phyloP scores from a whole-genome alignment of 2,329 filamentous ascomycete genomes.

The Emergomyces africanus region DNA sequence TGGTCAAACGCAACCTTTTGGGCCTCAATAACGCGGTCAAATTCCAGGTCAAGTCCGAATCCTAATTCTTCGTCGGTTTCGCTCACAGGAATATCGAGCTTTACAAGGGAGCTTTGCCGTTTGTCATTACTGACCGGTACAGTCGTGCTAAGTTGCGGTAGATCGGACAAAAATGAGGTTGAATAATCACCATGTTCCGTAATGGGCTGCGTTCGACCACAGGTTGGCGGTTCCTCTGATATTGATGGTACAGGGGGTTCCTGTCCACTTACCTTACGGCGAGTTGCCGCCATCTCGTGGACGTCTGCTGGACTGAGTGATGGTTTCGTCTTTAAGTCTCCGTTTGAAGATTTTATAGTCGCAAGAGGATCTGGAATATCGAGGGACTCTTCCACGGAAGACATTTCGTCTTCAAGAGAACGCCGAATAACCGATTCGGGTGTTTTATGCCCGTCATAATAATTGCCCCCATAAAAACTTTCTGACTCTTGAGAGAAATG shows the following conservation, averaged over 20 bases:
- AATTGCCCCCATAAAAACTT: conserved; percentile 38
- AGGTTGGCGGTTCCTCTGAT: neutral
- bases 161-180: neutral
- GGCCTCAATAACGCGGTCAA: conserved; percentile 85
- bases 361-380: conserved; percentile 67
- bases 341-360: conserved; percentile 79
- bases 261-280: conserved; percentile 72
- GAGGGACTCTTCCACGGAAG: conserved; percentile 18
- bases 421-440: conserved; percentile 87
- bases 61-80: conserved; percentile 54
- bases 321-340: conserved; percentile 75
- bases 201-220: neutral
- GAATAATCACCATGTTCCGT: neutral
- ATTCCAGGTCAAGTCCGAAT: conserved; percentile 80
- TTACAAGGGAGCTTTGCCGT: conserved; percentile 62
- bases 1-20: conserved; percentile 73
- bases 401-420: conserved; percentile 40
- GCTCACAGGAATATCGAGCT: conserved; percentile 69
- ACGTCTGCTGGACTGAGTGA: conserved; percentile 80
- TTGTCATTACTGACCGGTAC: conserved; percentile 21
- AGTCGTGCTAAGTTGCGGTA: neutral
- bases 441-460: conserved; percentile 50
- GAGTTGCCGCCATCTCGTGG: conserved; percentile 70
- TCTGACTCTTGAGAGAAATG: conserved; percentile 28
- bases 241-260: conserved; percentile 23